These are phyloP conservation scores for Penicillium sp. DNA, from an alignment of 2,329 filamentous ascomycete species.

Conservation along the genomic window DNA sequence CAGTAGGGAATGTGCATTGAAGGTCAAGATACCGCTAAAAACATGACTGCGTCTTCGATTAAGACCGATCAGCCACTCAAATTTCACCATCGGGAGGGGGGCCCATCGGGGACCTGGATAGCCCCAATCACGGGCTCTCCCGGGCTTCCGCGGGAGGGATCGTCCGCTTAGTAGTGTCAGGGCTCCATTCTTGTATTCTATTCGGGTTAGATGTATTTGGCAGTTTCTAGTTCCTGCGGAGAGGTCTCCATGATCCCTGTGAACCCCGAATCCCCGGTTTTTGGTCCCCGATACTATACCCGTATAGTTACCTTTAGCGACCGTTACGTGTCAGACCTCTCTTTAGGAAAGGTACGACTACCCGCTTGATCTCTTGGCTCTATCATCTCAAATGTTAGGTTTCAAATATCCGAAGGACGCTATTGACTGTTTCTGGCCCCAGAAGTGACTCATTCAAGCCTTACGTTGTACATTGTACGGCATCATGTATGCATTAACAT, in stretches of 20 bases:
- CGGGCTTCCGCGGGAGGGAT: slow-evolving; percentile 18
- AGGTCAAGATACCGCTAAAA: slow-evolving; percentile 2
- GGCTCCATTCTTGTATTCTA: slow-evolving; percentile 6
- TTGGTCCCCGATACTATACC: background rate
- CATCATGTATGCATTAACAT: background rate
- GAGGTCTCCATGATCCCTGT: background rate
- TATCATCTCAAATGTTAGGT: background rate
- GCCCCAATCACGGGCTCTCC: slow-evolving; percentile 15
- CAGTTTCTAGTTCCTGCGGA: background rate
- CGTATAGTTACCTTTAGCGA: background rate
- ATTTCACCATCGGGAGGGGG: slow-evolving; percentile 3
- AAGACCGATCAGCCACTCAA: slow-evolving; percentile 15
- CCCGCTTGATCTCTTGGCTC: slow-evolving; percentile 8
- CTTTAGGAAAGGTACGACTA: slow-evolving; percentile 23
- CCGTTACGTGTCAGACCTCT: slow-evolving; percentile 37
- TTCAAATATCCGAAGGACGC: background rate
- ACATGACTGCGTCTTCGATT: background rate
- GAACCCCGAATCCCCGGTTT: slow-evolving; percentile 13
- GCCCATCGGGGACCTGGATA: slow-evolving; percentile 4
- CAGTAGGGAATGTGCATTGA: background rate
- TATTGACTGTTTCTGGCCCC: too few species aligned
- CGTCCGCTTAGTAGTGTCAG: slow-evolving; percentile 7
- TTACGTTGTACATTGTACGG: background rate
- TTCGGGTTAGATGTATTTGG: background rate
- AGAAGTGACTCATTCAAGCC: too few species aligned